Base-by-base conservation (phyloP, 2,329 filamentous ascomycete genomes). In the Curvularia verruculosa region DNA sequence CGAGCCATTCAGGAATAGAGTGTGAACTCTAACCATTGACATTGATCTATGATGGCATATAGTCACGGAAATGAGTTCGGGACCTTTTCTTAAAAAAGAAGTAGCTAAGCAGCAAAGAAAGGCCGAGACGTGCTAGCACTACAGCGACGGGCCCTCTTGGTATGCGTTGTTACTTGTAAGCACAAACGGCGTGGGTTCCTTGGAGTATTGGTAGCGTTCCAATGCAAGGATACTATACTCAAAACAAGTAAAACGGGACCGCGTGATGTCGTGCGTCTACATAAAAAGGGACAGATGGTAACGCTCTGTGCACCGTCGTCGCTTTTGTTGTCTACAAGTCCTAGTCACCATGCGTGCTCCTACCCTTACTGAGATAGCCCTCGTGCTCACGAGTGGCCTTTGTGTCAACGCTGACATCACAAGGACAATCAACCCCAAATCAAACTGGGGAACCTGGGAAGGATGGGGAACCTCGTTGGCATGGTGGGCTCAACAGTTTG, bases 401-500 rank as follows among this genome's bases (percentile, higher is more conserved):
- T 40, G 37, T 7, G 55, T 37, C 52, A 46, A 46, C 13, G 55
- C 55, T 39, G 55, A 58, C 19, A 29, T 45, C 0, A 58, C 55
- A 3, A 58, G 40, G 2, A 58, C 51, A 2, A 54, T 58, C 10
- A 23, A 58, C n/a, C 26, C 55, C 13, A 58, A 54, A 8, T 50
- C 50, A 7, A 54, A 58, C 18, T 58, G 55, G 55, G 55, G 55
- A 13, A 54, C 24, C 3, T 58, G 55, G 55, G 55, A 58, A 34
- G 55, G 55, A 18, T 58, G 55, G 55, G 55, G 55, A 8, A 58
- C 55, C 6, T 54, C 51, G 24, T 36, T 58, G 40, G 55, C 55
- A 24, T 58, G 55, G 55, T 58, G 55, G 55, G 55, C 55, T 12
- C 51, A 58, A 34, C 45, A 49, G 4, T 58, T 58, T 15, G 55